These are phyloP conservation scores for Helichrysum umbraculigerum DNA, from an alignment of 129 eudicot species.

Conservation along the genomic window DNA sequence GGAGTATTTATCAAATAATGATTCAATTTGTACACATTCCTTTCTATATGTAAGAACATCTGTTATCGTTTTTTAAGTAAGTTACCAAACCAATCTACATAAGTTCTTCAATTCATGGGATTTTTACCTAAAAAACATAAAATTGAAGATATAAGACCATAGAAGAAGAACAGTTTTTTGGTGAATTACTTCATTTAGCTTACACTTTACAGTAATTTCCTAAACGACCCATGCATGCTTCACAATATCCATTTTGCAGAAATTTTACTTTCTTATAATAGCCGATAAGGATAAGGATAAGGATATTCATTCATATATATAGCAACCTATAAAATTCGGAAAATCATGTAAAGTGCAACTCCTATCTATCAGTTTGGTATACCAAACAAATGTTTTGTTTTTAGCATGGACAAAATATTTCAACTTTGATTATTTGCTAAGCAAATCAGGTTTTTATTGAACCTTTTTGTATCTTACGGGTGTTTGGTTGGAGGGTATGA, in stretches of 20 bases:
- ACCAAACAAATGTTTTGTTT: slow-evolving; percentile 8
- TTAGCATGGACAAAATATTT: not conserved
- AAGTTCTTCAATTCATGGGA: not conserved
- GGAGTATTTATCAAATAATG: too few species aligned
- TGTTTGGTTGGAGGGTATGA: too few species aligned
- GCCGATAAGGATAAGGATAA: not conserved
- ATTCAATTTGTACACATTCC: too few species aligned
- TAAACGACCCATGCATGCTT: not conserved
- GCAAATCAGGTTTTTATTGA: too few species aligned
- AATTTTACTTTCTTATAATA: not conserved
- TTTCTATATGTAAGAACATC: not conserved
- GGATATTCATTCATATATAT: too few species aligned
- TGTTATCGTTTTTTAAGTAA: not conserved
- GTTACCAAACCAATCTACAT: not conserved
- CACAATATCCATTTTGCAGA: not conserved
- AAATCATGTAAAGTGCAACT: not conserved
- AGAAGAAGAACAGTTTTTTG: not conserved
- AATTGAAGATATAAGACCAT: not conserved
- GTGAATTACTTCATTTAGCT: not conserved
- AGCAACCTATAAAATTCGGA: not conserved
- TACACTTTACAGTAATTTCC: not conserved
- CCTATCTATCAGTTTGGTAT: not conserved
- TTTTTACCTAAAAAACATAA: not conserved
- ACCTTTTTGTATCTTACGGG: not conserved
- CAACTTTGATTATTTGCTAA: not conserved